phyloP scores from a whole-genome alignment of 441 rosid genomes.

The Codiaeum variegatum region DNA sequence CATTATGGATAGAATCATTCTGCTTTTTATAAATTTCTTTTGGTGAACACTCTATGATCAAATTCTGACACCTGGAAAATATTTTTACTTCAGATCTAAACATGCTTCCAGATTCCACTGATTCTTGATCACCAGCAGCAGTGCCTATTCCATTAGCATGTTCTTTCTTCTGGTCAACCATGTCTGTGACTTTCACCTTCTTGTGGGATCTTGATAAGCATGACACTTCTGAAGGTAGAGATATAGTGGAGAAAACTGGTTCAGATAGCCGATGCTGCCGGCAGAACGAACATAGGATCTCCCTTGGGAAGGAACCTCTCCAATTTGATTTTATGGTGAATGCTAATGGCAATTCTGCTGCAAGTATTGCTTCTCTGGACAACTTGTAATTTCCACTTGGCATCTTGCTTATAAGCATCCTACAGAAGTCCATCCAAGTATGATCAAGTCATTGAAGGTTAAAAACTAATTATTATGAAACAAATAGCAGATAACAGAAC shows the following conservation, averaged over 20 bases:
- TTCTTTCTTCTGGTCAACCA: slow-evolving; percentile 29
- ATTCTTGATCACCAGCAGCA: slow-evolving; percentile 29
- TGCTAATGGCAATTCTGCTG: slow-evolving; percentile 61
- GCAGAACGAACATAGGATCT: slow-evolving; percentile 71
- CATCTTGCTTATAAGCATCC: slow-evolving; percentile 62
- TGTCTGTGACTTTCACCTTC: slow-evolving; percentile 45
- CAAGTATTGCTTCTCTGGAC: slow-evolving; percentile 67
- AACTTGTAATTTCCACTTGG: slow-evolving; percentile 85
- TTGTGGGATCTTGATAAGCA: slow-evolving; percentile 44
- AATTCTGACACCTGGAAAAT: slow-evolving; percentile 55
- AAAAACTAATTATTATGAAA: not conserved
- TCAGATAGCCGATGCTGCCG: slow-evolving; percentile 80
- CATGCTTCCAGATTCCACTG: slow-evolving; percentile 29
- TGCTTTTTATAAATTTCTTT: slow-evolving; percentile 60
- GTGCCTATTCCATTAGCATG: slow-evolving; percentile 30
- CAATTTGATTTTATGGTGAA: slow-evolving; percentile 76
- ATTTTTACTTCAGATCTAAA: slow-evolving; percentile 70
- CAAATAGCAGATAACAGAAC: not conserved
- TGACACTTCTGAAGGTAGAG: slow-evolving; percentile 39
- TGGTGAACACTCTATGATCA: slow-evolving; percentile 65
- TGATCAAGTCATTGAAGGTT: slow-evolving; percentile 10
- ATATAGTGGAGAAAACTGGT: slow-evolving; percentile 50
- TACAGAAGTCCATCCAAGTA: slow-evolving; percentile 29
- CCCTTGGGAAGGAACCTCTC: slow-evolving; percentile 85
- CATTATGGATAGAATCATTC: slow-evolving; percentile 66